Evolutionary conservation across 2,329 filamentous ascomycete genomes (phyloP), one percentile per base, ranked within the genome.

Genomic region (Colletotrichum sidae): DNA sequence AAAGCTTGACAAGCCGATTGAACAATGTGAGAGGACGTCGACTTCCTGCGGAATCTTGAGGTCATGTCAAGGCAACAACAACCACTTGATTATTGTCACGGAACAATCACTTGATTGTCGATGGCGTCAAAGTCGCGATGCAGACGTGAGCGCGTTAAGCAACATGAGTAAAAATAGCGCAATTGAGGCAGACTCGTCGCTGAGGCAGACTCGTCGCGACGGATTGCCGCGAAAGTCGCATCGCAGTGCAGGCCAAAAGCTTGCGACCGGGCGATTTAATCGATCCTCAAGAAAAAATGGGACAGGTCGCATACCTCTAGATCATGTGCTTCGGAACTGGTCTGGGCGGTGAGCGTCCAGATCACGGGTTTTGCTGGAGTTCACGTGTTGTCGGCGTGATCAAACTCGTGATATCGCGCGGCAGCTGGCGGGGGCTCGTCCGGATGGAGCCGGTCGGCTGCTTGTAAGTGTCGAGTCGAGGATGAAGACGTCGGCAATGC

Each of bases 341-440:
- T 61, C 56, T 62, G 62, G 57, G 55, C 54, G 62, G 51, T 55
- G 58, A 49, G 45, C 34, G 38, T 67, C 70, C 74, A 78, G 77
- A 81, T 81, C 79, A 81, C 79, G 79, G 79, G 79, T 78, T 66
- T 78, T 75, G 69, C 69, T 54, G 52, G 53, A 61, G 65, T 60
- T 60, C 55, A 64, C 51, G 60, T 55, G 55, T 63, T 68, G 78
- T 79, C 76, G 76, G 75, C 74, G 77, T 77, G 77, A 78, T 77
- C 74, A 76, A 81, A 78, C 80, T 82, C 80, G 80, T 82, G 80
- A 82, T 82, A 79, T 81, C 79, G 79, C 78, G 79, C 71, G 68
- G 62, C 69, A 50, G 63, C 56, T 64, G 56, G 55, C 56, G 61
- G 65, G 50, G 37, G 33, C 55, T 54, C 47, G 55, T 60, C 50